Evolutionary conservation across 129 eudicot genomes (phyloP).

Genomic region (Lonicera japonica): DNA sequence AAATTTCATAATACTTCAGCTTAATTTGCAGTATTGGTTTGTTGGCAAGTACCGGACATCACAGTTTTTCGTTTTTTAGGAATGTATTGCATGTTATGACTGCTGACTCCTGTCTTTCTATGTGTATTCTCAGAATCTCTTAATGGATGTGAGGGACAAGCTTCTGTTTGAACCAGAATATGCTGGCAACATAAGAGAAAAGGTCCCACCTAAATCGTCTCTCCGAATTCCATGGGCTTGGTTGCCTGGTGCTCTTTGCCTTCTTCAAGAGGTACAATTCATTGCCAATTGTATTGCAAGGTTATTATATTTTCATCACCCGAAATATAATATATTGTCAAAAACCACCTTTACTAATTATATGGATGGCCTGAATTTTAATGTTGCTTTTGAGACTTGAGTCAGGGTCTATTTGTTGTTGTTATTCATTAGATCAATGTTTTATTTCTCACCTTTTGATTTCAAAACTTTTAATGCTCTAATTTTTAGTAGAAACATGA

Average conservation of each 20-base stretch:
- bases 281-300: not conserved
- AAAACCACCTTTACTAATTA: not conserved
- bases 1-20: not conserved
- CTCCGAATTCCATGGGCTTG: constrained; percentile 95
- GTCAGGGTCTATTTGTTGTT: not conserved
- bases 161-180: constrained; percentile 95
- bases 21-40: not conserved
- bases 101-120: not conserved
- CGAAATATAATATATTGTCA: not conserved
- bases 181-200: constrained; percentile 82
- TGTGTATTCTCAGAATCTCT: constrained; percentile 52
- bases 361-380: not conserved
- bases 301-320: not conserved
- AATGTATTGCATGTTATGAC: constrained; percentile 3
- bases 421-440: not conserved
- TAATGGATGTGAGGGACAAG: constrained; percentile 93
- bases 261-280: constrained; percentile 88
- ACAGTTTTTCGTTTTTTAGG: too few species aligned
- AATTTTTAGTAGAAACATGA: not conserved
- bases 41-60: not conserved
- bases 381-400: not conserved
- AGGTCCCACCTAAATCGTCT: constrained; percentile 76
- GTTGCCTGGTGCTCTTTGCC: constrained; percentile 95
- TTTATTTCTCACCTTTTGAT: not conserved
- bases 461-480: not conserved